Evolutionary conservation across 805 yeast genomes (phyloP), one percentile per base, ranked within the genome.

Genomic region (Candida germanica): DNA sequence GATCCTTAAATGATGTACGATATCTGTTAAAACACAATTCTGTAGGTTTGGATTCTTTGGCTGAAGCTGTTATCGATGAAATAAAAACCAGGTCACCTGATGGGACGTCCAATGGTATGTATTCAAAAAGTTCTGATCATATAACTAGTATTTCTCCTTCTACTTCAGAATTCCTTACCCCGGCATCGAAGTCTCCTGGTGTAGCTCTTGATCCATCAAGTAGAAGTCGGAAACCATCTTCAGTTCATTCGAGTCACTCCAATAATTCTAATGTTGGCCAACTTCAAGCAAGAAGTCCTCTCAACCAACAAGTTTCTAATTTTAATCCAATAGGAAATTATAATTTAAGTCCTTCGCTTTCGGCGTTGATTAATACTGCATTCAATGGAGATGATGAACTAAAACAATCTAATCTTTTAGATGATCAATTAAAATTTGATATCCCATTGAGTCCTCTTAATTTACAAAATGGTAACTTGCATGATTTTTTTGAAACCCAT

Each of bases 301-400:
- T 25, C 14, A 6, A 6, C 27, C n/a, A n/a, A n/a, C 23, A 20
- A 8, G 15, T 22, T n/a, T 14, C 30, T 25, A 9, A 9, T n/a
- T 13, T 29, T 2, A 10, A 24, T 3, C 18, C 23, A 11, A 28
- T 30, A 9, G 39, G 30, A 13, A 56, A 60, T 22, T 33, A 58
- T 26, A 53, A 57, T 29, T 42, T 63, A 16, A 60, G 67, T 10
- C 70, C 70, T 1, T 57, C 66, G 3, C 48, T 64, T n/a, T 54
- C 68, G 3, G 69, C 69, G 1, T 46, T 64, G 15, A 58, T 64
- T 21, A 61, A 54, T 37, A 54, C 53, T 37, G 68, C 66, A 5
- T 58, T 60, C 38, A 51, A 52, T 6, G 47, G 39, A 14, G 61
- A 60, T 13, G 55, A 51, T 9, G 50, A 40, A 5, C 40, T 44